phyloP scores from a whole-genome alignment of 768 basidiomycete species.

The Termitomyces sp. region DNA sequence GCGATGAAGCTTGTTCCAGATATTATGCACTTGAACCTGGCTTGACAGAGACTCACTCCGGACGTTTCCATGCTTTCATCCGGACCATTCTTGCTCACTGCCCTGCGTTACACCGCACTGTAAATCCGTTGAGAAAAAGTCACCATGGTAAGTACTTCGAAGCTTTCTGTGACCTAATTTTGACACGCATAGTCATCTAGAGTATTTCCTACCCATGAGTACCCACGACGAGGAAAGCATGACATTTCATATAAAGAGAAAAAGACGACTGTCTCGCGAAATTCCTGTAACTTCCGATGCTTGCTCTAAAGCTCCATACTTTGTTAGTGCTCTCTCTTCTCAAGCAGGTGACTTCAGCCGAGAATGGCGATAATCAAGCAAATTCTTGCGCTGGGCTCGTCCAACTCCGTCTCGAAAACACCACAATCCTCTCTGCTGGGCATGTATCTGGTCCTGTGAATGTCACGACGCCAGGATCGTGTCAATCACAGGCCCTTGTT shows the following conservation, averaged over 20 bases:
- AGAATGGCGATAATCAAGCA: not conserved
- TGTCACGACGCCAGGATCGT: not conserved
- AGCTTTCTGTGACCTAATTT: not conserved
- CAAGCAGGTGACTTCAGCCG: not conserved
- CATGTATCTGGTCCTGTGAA: not conserved
- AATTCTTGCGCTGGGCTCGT: not conserved
- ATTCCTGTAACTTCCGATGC: not conserved
- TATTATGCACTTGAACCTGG: no score
- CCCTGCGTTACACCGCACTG: no score
- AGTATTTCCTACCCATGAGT: not conserved
- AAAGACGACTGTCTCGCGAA: not conserved
- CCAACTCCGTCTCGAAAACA: not conserved
- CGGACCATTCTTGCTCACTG: no score
- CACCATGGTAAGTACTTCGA: not conserved
- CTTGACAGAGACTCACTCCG: no score
- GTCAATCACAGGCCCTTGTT: not conserved
- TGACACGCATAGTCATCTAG: not conserved
- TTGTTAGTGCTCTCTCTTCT: not conserved
- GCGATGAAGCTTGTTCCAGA: no score
- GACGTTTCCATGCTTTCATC: no score
- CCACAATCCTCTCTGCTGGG: not conserved
- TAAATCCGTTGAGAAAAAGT: no score
- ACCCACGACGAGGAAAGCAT: not conserved
- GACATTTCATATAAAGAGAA: not conserved
- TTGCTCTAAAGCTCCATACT: not conserved